These are phyloP conservation scores for Cladophialophora yegresii DNA, from an alignment of 2,329 filamentous ascomycete species.

Conservation along the genomic window DNA sequence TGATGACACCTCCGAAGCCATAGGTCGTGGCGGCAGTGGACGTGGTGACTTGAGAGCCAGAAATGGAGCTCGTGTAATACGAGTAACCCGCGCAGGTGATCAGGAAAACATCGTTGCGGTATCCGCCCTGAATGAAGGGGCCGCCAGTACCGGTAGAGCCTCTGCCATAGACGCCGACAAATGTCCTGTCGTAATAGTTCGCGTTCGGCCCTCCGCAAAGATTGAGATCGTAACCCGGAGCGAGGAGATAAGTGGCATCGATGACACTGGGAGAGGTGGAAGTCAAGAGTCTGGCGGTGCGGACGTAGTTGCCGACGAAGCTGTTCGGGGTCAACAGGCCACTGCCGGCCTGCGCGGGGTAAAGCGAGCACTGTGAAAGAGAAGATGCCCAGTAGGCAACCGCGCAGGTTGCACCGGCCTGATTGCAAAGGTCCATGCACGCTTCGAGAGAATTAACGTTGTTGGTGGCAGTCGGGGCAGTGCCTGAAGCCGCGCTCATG, in stretches of 20 bases:
- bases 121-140: conserved; percentile 5
- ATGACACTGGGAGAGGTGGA: conserved; percentile 15
- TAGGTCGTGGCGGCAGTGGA: not conserved
- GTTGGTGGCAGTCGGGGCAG: not conserved
- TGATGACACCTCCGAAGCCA: not conserved
- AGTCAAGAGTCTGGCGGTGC: conserved; percentile 20
- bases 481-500: conserved; percentile 7
- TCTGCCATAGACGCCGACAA: conserved; percentile 19
- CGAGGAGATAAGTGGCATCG: conserved; percentile 22
- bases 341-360: not conserved
- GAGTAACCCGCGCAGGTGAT: conserved; percentile 19
- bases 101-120: conserved; percentile 8
- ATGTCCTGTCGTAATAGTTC: conserved; percentile 20
- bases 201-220: conserved; percentile 17
- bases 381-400: conserved; percentile 9
- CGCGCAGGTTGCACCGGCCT: conserved; percentile 1
- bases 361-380: conserved; percentile 5
- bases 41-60: not conserved
- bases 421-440: conserved; percentile 19
- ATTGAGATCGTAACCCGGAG: conserved; percentile 15
- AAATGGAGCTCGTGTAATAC: conserved; percentile 1
- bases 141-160: not conserved
- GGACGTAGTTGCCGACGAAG: conserved; percentile 1
- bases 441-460: conserved; percentile 18
- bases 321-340: conserved; percentile 16